Percentiles rank a stretch among this genome's conserved stretches.
phyloP scores from a whole-genome alignment of 768 basidiomycete genomes.

The Psilocybe subaeruginosa region DNA sequence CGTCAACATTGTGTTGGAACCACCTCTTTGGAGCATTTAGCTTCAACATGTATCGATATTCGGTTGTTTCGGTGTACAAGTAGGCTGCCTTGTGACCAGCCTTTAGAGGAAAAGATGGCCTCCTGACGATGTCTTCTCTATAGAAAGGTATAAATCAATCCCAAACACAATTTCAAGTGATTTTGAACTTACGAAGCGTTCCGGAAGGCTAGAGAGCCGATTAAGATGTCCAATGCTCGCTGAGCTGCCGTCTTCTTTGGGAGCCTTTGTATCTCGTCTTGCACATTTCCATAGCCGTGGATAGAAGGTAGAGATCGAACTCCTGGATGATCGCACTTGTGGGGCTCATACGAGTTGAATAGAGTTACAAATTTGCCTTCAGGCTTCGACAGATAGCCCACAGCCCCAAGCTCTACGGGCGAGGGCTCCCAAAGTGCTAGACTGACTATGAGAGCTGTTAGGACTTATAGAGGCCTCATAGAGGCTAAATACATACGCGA shows the following conservation, averaged over 20 bases:
- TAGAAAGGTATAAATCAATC: constrained; percentile 14
- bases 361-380: constrained; percentile 73
- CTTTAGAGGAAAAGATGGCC: constrained; percentile 63
- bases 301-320: constrained; percentile 59
- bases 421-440: constrained; percentile 77
- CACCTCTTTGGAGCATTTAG: constrained; percentile 69
- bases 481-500: constrained; percentile 49
- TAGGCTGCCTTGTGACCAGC: constrained; percentile 69
- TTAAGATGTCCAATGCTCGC: constrained; percentile 38
- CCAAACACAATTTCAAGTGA: background rate
- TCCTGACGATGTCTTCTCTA: constrained; percentile 46
- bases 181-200: constrained; percentile 37
- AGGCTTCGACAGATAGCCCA: constrained; percentile 76
- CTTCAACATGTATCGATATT: constrained; percentile 68
- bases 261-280: constrained; percentile 48
- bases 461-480: background rate
- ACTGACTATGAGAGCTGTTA: constrained; percentile 43
- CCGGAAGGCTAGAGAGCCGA: constrained; percentile 21
- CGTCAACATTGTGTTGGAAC: constrained; percentile 71
- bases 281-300: constrained; percentile 64
- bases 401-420: constrained; percentile 67
- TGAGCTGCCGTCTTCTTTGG: constrained; percentile 64
- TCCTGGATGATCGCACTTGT: constrained; percentile 42
- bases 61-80: constrained; percentile 69
- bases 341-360: constrained; percentile 67